Evolutionary conservation across 2,329 filamentous ascomycete genomes (phyloP), one percentile per base, ranked within the genome.

Genomic region (Verticillium alfalfae): DNA sequence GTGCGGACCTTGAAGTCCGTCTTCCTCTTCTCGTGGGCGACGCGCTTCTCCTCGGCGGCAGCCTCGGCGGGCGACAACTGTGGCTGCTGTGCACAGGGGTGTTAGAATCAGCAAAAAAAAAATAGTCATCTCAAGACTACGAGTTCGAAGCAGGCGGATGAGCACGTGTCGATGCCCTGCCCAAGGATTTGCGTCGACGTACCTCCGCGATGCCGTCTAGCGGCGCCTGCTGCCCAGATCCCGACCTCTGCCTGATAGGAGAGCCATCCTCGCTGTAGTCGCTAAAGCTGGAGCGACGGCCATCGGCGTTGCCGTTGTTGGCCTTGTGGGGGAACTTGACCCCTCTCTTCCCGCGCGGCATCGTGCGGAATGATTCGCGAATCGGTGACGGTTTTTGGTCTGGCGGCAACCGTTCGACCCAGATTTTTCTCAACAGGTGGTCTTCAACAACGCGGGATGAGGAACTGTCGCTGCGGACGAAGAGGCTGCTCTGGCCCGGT

Each of bases 1-100:
- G 94, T 94, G 71, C 95, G 89, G 45, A 93, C 96, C 71, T 97
- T 91, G 81, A 99, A 98, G 75, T 95, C 97, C 76, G 93, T 90
- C 81, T 96, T 97, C 79, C 99, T 99, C 86, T 98, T 98, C 74
- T 98, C 93, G 75, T 96, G 97, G 65, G 97, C 95, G 70, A 76
- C 74, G 60, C 74, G 73, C 64, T 78, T 73, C 64, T 80, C 75
- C 56, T 78, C 75, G 41, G 63, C 64, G 62, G 73, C 69, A 39
- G 75, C 70, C 9, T 76, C 39, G 39, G 39, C 39, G 18, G 45
- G 45, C 45, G 45, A 52, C 45, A 18, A 18, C 4, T n/a, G 45
- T 22, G 69, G 12, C 75, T 71, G 68, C 81, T 82, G 80, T 84
- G 63, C 34, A 49, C 34, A 22, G 36, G 56, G 9, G 34, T 4